Evolutionary conservation across 2,329 filamentous ascomycete genomes (phyloP), one percentile per base, ranked within the genome.

Genomic region (Pleurostoma richardsiae): DNA sequence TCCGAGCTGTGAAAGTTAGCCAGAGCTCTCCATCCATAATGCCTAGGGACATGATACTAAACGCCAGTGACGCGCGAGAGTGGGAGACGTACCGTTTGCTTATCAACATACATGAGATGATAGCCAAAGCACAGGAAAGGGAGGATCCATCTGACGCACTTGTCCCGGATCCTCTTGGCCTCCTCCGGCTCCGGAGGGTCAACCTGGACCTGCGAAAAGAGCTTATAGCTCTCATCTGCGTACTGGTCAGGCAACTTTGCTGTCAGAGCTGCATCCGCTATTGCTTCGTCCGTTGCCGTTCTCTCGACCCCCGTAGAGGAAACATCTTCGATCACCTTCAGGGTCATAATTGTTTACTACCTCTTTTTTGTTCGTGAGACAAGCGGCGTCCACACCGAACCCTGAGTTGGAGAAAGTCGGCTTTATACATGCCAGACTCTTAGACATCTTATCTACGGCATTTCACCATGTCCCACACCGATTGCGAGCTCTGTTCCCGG

Each of bases 161-260:
- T 69, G 39, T 66, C 63, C 45, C 58, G 56, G 11, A 67, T 63
- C 39, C 42, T 48, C 41, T 42, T 51, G 4, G 40, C 49, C 46
- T 50, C 48, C 33, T 50, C 61, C 3, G 57, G 53, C 0, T 59
- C 68, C 5, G 67, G 65, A 4, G 66, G 64, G 5, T 63, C 52
- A 11, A 67, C 66, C 26, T 67, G 57, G 31, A 68, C 56, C 38
- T 64, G 61, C 3, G 60, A 63, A 40, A 69, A 68, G 6, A 70
- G 59, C 47, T 66, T 70, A 51, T 68, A 70, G 45, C 67, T 70
- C 50, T 70, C 67, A 42, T 70, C 67, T 3, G 66, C 67, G 44
- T 62, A 68, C 26, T 59, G 63, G 39, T 64, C 63, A 1, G 65
- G 58, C 2, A 70, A 53, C 44, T 63, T 68, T 7, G 54, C 19